Conservation (phyloP, 2,329 filamentous ascomycete genomes). For the Plenodomus biglobosus region DNA sequence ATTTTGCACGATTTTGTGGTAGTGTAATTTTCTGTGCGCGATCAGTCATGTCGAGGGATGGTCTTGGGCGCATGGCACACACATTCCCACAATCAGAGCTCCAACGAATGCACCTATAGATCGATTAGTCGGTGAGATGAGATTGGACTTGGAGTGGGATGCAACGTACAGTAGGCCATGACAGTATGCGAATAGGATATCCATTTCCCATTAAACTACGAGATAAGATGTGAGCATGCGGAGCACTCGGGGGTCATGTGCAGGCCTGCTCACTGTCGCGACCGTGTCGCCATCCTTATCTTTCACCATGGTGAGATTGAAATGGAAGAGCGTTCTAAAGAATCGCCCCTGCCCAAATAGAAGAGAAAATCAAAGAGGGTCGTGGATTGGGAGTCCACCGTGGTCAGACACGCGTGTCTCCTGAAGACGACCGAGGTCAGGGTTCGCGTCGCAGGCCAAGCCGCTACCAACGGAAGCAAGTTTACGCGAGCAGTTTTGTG, state of each 20-base stretch:
- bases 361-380: constrained; percentile 34
- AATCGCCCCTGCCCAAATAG: constrained; percentile 18
- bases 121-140: not conserved
- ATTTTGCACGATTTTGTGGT: constrained; percentile 96
- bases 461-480: constrained; percentile 20
- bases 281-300: constrained; percentile 65
- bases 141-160: not conserved
- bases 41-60: constrained; percentile 23
- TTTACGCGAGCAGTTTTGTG: constrained; percentile 20
- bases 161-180: constrained; percentile 69
- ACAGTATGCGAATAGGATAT: constrained; percentile 85
- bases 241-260: constrained; percentile 24
- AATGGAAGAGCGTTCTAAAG: constrained; percentile 4
- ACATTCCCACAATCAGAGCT: constrained; percentile 74
- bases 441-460: constrained; percentile 27
- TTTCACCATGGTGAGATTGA: constrained; percentile 55
- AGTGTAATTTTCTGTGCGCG: constrained; percentile 69
- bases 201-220: constrained; percentile 82
- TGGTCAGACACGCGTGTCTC: constrained; percentile 22
- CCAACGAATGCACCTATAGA: constrained; percentile 75
- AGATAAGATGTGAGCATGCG: constrained; percentile 32
- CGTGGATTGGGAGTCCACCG: constrained; percentile 17
- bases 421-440: constrained; percentile 30
- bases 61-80: constrained; percentile 16
- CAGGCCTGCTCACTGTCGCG: constrained; percentile 53